Conservation (phyloP, 176 grass and related monocot genomes). For the Coix lacrymajobi region DNA sequence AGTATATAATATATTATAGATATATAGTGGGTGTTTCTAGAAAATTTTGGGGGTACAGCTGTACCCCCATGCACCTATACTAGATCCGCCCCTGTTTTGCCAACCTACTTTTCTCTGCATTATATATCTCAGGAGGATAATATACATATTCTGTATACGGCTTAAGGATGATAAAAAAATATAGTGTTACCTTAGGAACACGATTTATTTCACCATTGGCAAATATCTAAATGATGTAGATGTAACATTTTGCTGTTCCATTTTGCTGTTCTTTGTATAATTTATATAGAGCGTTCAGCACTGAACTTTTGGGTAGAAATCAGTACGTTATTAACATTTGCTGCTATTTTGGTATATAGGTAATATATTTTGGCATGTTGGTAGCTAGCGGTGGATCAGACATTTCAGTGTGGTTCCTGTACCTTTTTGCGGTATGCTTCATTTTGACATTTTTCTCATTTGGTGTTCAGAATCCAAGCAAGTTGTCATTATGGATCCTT, state of each 20-base stretch:
- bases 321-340: not conserved
- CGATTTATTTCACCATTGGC: not conserved
- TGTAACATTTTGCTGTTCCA: not conserved
- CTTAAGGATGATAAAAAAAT: not conserved
- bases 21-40: no score
- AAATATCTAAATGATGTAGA: not conserved
- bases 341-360: conserved; percentile 36
- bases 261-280: not conserved
- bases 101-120: not conserved
- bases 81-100: no score
- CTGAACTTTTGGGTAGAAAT: not conserved
- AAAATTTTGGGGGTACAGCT: no score
- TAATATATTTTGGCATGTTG: conserved; percentile 80
- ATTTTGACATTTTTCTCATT: not conserved
- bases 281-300: not conserved
- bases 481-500: not conserved
- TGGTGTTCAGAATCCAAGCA: not conserved
- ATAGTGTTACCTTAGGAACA: not conserved
- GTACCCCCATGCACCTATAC: no score
- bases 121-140: not conserved
- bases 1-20: no score
- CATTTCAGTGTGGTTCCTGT: conserved; percentile 71
- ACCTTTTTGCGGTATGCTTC: conserved; percentile 77
- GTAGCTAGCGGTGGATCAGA: conserved; percentile 65
- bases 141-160: not conserved